A percentile compares a stretch with the other conserved stretches of the same genome.
Conservation (phyloP, 148 eudicot genomes). For the Chenopodium quinoa region DNA sequence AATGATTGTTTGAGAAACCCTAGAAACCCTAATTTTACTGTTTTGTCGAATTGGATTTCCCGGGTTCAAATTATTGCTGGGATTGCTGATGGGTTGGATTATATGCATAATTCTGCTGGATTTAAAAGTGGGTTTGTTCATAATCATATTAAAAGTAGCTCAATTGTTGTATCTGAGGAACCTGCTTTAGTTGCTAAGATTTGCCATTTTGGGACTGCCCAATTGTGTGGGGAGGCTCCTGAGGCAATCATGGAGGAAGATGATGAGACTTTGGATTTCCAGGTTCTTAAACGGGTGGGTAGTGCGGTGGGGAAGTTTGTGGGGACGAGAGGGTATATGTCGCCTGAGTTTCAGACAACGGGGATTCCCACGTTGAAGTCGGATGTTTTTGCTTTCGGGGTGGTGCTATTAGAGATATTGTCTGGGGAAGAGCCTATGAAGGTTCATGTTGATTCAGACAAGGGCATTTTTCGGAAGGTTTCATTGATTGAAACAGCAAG, state of each 20-base stretch:
- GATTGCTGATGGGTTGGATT: conserved; percentile 79
- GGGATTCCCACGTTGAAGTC: conserved; percentile 66
- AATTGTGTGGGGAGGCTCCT: conserved; percentile 61
- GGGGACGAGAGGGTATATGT: conserved; percentile 94
- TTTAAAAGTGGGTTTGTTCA: conserved; percentile 55
- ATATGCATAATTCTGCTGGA: conserved; percentile 79
- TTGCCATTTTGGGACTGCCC: conserved; percentile 88
- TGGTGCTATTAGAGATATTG: conserved; percentile 74
- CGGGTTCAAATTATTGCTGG: conserved; percentile 63
- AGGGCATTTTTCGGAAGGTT: conserved; percentile 39
- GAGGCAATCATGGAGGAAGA: conserved; percentile 19
- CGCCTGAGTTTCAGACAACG: conserved; percentile 69
- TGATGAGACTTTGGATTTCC: background rate
- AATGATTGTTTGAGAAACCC: conserved; percentile 66
- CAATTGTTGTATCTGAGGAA: conserved; percentile 57
- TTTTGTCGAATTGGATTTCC: conserved; percentile 62
- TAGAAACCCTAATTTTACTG: conserved; percentile 61
- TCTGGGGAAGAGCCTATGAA: conserved; percentile 71
- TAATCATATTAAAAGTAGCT: conserved; percentile 72
- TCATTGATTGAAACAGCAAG: conserved; percentile 73
- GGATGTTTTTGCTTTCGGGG: conserved; percentile 86
- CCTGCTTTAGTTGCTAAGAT: conserved; percentile 48
- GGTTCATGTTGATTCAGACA: conserved; percentile 40
- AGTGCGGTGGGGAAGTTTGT: conserved; percentile 44
- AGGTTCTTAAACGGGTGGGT: conserved; percentile 21